Conservation (phyloP, 1,139 yeast genomes). For the Arxiozyma slooffiae region DNA sequence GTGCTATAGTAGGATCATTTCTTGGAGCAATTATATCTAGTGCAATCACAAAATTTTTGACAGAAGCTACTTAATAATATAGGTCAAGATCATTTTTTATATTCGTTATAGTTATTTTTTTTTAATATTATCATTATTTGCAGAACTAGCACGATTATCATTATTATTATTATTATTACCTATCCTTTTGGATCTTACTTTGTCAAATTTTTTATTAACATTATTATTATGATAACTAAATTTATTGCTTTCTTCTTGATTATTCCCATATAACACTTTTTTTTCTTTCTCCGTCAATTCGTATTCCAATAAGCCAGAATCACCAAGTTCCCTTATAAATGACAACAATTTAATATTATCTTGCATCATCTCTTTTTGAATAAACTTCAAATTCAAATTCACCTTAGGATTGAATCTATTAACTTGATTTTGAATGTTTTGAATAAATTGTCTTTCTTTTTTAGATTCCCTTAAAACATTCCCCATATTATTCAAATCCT, state of each 20-base stretch:
- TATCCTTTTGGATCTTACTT: conserved; percentile 1
- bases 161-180: conserved; percentile 1
- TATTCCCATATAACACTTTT: conserved; percentile 24
- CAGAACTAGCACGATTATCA: not conserved
- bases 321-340: conserved; percentile 29
- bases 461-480: conserved; percentile 22
- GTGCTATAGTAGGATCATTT: conserved; percentile 24
- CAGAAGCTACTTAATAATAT: conserved; percentile 5
- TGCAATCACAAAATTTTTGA: conserved; percentile 13
- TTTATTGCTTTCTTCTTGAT: conserved; percentile 4
- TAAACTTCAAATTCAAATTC: conserved; percentile 23
- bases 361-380: conserved; percentile 27
- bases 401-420: conserved; percentile 23
- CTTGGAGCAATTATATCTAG: conserved; percentile 25
- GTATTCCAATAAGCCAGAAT: conserved; percentile 23
- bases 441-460: conserved; percentile 28
- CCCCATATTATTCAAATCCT: conserved; percentile 15
- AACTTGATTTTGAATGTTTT: conserved; percentile 28
- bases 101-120: not conserved
- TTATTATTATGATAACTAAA: conserved; percentile 6
- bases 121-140: not conserved
- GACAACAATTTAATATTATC: conserved; percentile 25
- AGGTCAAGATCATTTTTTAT: not conserved
- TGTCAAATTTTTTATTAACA: conserved; percentile 3
- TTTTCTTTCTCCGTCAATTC: conserved; percentile 27